Base-by-base conservation (phyloP, 106 monocot genomes). In the Dactylorhiza incarnata region DNA sequence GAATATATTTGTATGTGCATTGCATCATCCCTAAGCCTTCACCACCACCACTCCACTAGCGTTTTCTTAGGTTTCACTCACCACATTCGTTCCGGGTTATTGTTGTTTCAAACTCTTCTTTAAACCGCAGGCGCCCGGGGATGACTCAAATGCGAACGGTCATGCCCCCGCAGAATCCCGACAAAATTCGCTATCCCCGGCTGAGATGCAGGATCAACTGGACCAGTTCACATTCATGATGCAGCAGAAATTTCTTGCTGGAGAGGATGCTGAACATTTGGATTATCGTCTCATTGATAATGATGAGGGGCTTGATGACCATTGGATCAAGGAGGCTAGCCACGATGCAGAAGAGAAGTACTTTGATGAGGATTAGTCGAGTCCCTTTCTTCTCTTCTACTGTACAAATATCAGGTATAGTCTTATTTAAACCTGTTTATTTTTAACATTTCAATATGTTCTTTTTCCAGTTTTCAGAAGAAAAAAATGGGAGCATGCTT, bases 321-420 rank as follows among this genome's bases (percentile, higher is more conserved):
- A 99, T 66, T 99, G 97, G 97, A 78, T 80, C 44, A 86, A 49
- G 81, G 97, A 99, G 66, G 87, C 89, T 14, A 91, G 83, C 68
- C 83, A 80, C 26, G 97, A 94, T 77, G 97, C 91, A 3, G 94
- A 99, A 73, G 97, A 94, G 76, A 97, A 86, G 61, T 99, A 99
- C 68, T 99, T 99, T 59, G 89, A 87, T 22, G 87, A 94, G 81
- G 97, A 97, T 76, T 92, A 87, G 71, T 22, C 43, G 0, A 37
- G 37, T 0, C 14, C 44, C 44, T 12, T 44, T 68, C 16, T 15
- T 68, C 14, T 68, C 17, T 61, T 61, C 17, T 45, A 13, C 44
- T 68, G 68, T 68, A 68, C 68, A 68, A 43, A 5, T n/a, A 17
- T 17, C 45, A 69, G 43, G 69, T 69, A 45, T 46, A 37, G 1